A percentile compares a stretch with the other conserved stretches of the same genome.
These are phyloP conservation scores for Pestalotiopsis sp. DNA, from an alignment of 2,329 filamentous ascomycete genomes.

Conservation along the genomic window DNA sequence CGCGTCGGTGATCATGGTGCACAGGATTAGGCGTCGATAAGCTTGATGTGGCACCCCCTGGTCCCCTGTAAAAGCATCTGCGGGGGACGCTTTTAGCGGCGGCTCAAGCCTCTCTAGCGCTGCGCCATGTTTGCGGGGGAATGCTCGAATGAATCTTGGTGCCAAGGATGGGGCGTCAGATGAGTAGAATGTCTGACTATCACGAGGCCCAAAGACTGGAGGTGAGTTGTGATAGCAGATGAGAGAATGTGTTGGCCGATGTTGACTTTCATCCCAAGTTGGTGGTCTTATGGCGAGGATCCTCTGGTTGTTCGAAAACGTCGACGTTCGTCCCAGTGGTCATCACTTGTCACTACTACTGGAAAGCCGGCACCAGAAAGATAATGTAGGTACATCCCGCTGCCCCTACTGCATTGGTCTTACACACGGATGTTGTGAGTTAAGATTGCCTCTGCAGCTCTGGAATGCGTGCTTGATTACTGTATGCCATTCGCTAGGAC, in stretches of 20 bases:
- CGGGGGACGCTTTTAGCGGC: background rate
- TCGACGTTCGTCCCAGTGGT: background rate
- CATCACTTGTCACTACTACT: background rate
- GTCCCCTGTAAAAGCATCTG: background rate
- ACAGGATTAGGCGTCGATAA: background rate
- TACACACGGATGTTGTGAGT: background rate
- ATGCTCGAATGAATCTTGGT: background rate
- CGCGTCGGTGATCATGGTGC: background rate
- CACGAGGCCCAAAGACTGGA: background rate
- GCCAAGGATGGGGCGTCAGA: background rate
- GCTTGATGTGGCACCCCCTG: background rate
- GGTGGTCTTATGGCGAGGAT: background rate
- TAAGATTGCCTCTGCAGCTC: background rate
- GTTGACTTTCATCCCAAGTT: no score
- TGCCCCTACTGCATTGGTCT: background rate
- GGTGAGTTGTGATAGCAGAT: background rate
- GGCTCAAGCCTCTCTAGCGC: background rate
- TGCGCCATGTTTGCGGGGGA: conserved; percentile 2
- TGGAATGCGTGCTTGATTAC: background rate
- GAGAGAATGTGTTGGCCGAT: background rate
- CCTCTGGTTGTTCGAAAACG: background rate
- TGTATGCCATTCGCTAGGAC: background rate
- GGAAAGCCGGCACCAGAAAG: background rate
- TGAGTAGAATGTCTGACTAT: background rate
- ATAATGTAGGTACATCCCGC: background rate